These are phyloP conservation scores for Candida sakaeoensis DNA, from an alignment of 805 yeast species.

Conservation along the genomic window DNA sequence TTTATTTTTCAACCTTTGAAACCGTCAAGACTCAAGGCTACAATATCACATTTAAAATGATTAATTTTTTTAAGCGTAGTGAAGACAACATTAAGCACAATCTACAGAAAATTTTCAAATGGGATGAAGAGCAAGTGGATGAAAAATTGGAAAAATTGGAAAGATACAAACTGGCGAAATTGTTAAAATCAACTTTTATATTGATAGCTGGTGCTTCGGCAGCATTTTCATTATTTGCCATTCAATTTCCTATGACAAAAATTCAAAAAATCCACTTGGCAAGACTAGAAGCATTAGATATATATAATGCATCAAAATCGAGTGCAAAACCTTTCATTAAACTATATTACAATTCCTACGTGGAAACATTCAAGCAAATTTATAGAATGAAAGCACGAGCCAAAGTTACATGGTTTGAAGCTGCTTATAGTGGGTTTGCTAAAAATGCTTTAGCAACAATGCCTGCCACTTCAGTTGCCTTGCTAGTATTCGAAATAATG, in stretches of 20 bases:
- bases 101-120: constrained; percentile 13
- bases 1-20: constrained; percentile 80
- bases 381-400: constrained; percentile 52
- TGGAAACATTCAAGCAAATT: constrained; percentile 67
- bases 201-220: constrained; percentile 87
- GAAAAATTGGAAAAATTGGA: constrained; percentile 25
- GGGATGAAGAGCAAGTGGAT: constrained; percentile 17
- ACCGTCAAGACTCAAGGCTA: constrained; percentile 67
- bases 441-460: constrained; percentile 69
- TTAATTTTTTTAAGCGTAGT: constrained; percentile 40
- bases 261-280: constrained; percentile 77
- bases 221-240: constrained; percentile 67
- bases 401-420: constrained; percentile 52
- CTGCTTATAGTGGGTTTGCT: constrained; percentile 77
- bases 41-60: constrained; percentile 41
- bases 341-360: constrained; percentile 70
- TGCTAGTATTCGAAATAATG: constrained; percentile 79
- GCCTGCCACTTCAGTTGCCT: constrained; percentile 87
- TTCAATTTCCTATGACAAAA: constrained; percentile 80
- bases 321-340: constrained; percentile 34
- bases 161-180: constrained; percentile 38
- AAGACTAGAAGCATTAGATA: constrained; percentile 75
- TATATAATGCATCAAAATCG: constrained; percentile 40
- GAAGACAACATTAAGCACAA: constrained; percentile 38
- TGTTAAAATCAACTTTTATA: constrained; percentile 65